Conservation (phyloP, 768 basidiomycete genomes). For the Pleurotus salmoneostramineus region DNA sequence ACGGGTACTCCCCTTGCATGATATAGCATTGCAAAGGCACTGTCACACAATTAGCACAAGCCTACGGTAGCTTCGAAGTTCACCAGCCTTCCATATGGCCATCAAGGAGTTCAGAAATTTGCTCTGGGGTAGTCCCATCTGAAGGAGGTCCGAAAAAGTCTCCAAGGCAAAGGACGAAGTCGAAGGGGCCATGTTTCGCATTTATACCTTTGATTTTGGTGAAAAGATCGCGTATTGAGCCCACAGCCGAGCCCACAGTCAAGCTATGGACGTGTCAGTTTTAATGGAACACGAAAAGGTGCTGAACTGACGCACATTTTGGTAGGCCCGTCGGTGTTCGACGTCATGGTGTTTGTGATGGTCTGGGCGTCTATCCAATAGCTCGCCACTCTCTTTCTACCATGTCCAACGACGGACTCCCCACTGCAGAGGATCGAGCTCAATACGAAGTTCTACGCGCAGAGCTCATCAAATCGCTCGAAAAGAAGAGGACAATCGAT, state of each 20-base stretch:
- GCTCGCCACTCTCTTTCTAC: background rate
- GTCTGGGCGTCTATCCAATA: background rate
- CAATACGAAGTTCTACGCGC: slow-evolving; percentile 72
- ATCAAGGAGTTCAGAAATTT: slow-evolving; percentile 57
- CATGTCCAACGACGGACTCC: slow-evolving; percentile 13
- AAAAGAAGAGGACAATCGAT: slow-evolving; percentile 72
- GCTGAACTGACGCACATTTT: background rate
- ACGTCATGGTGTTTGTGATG: background rate
- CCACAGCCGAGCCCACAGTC: slow-evolving; percentile 77
- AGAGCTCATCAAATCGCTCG: slow-evolving; percentile 69
- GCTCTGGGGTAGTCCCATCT: slow-evolving; percentile 31
- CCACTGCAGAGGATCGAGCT: slow-evolving; percentile 62
- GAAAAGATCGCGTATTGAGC: slow-evolving; percentile 71
- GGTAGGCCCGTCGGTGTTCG: background rate
- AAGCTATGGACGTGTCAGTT: slow-evolving; percentile 31
- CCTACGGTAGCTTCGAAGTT: slow-evolving; percentile 7
- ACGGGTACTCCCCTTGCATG: slow-evolving; percentile 78
- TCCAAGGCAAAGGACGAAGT: slow-evolving; percentile 76
- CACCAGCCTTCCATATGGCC: slow-evolving; percentile 63
- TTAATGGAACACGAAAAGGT: background rate
- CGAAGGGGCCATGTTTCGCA: slow-evolving; percentile 91
- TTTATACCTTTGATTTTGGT: slow-evolving; percentile 81
- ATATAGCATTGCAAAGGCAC: slow-evolving; percentile 90
- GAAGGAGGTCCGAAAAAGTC: slow-evolving; percentile 73
- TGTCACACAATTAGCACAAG: slow-evolving; percentile 24